Conservation (phyloP, 2,329 filamentous ascomycete genomes). For the Stachybotrys elegans region DNA sequence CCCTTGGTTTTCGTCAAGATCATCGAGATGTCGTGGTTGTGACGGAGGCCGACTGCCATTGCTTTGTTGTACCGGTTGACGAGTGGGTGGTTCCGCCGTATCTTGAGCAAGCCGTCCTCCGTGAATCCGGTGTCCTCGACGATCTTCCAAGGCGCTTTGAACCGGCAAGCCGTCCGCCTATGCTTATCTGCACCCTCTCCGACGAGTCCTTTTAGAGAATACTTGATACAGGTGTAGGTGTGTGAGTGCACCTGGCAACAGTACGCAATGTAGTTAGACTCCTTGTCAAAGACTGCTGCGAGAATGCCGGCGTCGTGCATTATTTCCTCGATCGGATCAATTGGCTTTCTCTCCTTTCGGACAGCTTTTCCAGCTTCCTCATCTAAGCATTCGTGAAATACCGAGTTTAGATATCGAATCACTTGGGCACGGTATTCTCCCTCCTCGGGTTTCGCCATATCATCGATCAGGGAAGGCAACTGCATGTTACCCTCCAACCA, state of each 20-base stretch:
- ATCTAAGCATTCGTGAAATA: neutral
- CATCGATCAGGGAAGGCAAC: neutral
- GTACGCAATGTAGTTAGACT: neutral
- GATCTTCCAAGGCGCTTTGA: constrained; percentile 1
- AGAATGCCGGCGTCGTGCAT: neutral
- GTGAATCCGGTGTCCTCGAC: neutral
- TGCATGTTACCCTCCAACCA: neutral
- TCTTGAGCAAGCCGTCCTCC: constrained; percentile 1
- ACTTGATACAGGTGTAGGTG: neutral
- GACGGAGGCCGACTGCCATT: neutral
- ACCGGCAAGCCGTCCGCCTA: neutral
- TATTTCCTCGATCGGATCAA: neutral
- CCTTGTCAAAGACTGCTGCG: neutral
- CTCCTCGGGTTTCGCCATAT: neutral
- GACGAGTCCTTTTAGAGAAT: neutral
- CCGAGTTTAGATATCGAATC: neutral
- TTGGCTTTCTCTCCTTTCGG: neutral
- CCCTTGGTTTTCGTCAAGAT: constrained; percentile 5
- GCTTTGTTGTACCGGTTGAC: neutral
- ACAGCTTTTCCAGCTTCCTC: neutral
- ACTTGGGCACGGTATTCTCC: neutral
- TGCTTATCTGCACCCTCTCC: neutral
- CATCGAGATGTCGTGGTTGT: constrained; percentile 1
- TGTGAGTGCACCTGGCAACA: neutral
- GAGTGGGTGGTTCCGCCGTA: neutral